These are phyloP conservation scores for Rozella allomycis DNA, from an alignment of 371 early-diverging fungal genomes.

Conservation along the genomic window DNA sequence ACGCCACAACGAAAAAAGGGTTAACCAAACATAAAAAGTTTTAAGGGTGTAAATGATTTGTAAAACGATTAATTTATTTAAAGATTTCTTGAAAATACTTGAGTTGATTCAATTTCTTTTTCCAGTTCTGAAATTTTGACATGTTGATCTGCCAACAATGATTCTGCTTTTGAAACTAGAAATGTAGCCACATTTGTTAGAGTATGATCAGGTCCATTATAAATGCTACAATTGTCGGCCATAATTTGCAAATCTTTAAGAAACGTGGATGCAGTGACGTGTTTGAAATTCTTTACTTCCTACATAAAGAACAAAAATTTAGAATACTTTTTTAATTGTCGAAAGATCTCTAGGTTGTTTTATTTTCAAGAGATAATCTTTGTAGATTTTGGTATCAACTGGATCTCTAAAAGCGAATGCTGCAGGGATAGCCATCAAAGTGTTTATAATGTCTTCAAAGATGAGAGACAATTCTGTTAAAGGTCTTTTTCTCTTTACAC, in stretches of 20 bases:
- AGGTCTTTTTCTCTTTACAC: slow-evolving; percentile 2
- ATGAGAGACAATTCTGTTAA: slow-evolving; percentile 5
- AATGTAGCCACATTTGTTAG: slow-evolving; percentile 5
- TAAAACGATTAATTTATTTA: too few relatives aligned
- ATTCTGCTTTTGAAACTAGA: too few relatives aligned
- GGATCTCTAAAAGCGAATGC: slow-evolving; percentile 11
- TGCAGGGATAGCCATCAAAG: slow-evolving; percentile 11
- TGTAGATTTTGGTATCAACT: slow-evolving; percentile 8
- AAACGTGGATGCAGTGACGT: slow-evolving; percentile 10
- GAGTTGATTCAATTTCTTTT: too few relatives aligned
- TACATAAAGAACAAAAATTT: neutral
- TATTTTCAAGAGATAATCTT: slow-evolving; percentile 16
- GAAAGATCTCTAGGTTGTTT: slow-evolving; percentile 15
- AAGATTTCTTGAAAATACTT: too few relatives aligned
- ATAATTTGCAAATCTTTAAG: slow-evolving; percentile 12
- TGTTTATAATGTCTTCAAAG: slow-evolving; percentile 9
- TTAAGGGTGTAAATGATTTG: too few relatives aligned
- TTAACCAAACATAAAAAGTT: too few relatives aligned
- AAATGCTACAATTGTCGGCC: slow-evolving; percentile 10
- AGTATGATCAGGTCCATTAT: slow-evolving; percentile 11
- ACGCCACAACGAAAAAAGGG: too few relatives aligned
- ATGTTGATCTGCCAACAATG: too few relatives aligned
- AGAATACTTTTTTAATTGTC: slow-evolving; percentile 13
- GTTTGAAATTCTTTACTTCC: slow-evolving; percentile 7
- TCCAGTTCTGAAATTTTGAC: too few relatives aligned